These are phyloP conservation scores for Xylaria sp. DNA, from an alignment of 2,329 filamentous ascomycete genomes.

Conservation along the genomic window DNA sequence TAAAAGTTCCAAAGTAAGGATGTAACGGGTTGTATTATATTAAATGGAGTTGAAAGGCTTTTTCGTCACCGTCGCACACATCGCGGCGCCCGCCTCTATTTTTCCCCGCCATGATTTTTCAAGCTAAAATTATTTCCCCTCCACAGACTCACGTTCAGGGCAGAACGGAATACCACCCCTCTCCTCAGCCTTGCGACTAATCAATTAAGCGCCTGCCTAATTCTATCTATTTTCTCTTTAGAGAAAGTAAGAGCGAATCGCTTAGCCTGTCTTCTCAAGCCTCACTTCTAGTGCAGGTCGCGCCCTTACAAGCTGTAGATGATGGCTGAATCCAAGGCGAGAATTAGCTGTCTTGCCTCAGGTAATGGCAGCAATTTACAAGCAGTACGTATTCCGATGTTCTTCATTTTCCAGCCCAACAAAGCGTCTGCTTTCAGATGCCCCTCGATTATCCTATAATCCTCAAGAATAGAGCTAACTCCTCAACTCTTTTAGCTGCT, in stretches of 20 bases:
- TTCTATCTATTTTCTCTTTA: not conserved
- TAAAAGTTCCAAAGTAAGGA: not conserved
- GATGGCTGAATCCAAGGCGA: conserved; percentile 36
- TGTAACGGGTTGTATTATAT: not conserved
- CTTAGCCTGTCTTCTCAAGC: not conserved
- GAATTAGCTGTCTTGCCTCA: conserved; percentile 39
- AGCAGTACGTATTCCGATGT: conserved; percentile 22
- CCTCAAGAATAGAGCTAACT: conserved; percentile 55
- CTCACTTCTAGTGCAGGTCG: not conserved
- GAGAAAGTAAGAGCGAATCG: not conserved
- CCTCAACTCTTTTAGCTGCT: conserved; percentile 73
- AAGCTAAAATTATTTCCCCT: conserved; percentile 31
- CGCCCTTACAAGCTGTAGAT: conserved; percentile 2
- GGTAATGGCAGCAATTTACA: conserved; percentile 39
- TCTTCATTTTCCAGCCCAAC: not conserved
- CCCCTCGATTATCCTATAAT: too few species aligned
- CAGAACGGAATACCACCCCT: not conserved
- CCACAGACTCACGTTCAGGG: conserved; percentile 13
- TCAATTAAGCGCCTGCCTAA: not conserved
- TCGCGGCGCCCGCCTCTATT: conserved; percentile 25
- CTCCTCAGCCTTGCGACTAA: conserved; percentile 18
- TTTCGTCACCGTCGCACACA: conserved; percentile 2
- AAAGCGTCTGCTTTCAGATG: not conserved
- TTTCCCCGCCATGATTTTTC: conserved; percentile 31
- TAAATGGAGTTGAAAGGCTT: not conserved